A percentile compares a stretch with the other conserved stretches of the same genome.
These are phyloP conservation scores for Mycena capillaripes DNA, from an alignment of 768 basidiomycete genomes.

Conservation along the genomic window DNA sequence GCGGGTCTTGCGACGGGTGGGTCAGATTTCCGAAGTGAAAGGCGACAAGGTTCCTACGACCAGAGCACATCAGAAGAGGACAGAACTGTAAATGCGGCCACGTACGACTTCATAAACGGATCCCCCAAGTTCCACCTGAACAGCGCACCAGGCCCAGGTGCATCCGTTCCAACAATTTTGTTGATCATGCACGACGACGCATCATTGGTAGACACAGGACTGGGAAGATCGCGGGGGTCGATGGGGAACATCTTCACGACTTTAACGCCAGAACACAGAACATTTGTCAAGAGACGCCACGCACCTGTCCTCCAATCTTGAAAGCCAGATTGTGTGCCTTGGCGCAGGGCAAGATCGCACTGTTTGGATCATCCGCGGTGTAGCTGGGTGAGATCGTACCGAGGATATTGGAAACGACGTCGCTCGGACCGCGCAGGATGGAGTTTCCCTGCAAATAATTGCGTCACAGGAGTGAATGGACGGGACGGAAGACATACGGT, in stretches of 20 bases:
- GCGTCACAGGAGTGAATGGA: background rate
- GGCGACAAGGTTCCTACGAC: slow-evolving; percentile 69
- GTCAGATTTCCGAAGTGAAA: slow-evolving; percentile 83
- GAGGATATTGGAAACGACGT: slow-evolving; percentile 69
- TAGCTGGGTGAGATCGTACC: slow-evolving; percentile 53
- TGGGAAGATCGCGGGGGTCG: slow-evolving; percentile 80
- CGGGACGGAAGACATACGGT: slow-evolving; percentile 57
- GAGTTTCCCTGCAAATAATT: slow-evolving; percentile 72
- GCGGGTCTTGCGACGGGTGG: slow-evolving; percentile 75
- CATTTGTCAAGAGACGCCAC: background rate
- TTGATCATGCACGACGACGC: slow-evolving; percentile 63
- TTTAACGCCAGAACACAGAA: no score
- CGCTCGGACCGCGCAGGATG: slow-evolving; percentile 76
- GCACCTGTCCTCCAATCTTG: slow-evolving; percentile 71
- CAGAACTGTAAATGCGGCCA: slow-evolving; percentile 27
- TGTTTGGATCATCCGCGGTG: slow-evolving; percentile 39
- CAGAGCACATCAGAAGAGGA: background rate
- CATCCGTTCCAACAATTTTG: slow-evolving; percentile 72
- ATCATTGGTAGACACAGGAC: slow-evolving; percentile 51
- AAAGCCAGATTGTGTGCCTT: slow-evolving; percentile 70
- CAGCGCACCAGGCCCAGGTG: slow-evolving; percentile 64
- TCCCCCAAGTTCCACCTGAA: slow-evolving; percentile 83
- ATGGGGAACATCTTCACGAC: slow-evolving; percentile 70
- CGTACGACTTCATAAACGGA: slow-evolving; percentile 81
- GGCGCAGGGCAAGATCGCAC: slow-evolving; percentile 62